Percentiles rank a stretch among this genome's conserved stretches.
Evolutionary conservation across 192 early-diverging fungal genomes (phyloP).

Genomic region (Coemansia sp.): DNA sequence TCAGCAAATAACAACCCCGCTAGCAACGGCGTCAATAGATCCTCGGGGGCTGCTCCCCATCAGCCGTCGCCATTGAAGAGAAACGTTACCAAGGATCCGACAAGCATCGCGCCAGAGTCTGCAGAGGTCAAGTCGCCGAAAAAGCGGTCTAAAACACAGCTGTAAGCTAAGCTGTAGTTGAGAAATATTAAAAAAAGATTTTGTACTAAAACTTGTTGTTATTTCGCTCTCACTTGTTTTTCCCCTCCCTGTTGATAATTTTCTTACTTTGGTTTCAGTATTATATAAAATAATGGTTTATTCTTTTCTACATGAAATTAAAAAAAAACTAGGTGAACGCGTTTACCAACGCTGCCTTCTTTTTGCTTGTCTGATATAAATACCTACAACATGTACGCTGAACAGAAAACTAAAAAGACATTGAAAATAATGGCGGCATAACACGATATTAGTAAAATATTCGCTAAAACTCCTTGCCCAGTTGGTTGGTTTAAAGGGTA

Average conservation of each 20-base stretch:
- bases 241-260: too few relatives aligned
- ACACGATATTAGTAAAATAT: too few relatives aligned
- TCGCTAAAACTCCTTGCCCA: too few relatives aligned
- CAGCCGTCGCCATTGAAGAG: slow-evolving; percentile 50
- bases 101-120: not conserved
- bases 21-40: not conserved
- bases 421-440: too few relatives aligned
- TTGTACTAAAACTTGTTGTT: not conserved
- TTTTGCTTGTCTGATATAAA: too few relatives aligned
- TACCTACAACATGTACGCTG: too few relatives aligned
- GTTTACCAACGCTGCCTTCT: too few relatives aligned
- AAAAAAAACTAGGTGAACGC: slow-evolving; percentile 3
- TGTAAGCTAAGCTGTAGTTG: not conserved
- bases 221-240: not conserved
- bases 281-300: too few relatives aligned
- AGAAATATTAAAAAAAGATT: not conserved
- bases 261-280: too few relatives aligned
- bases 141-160: not conserved
- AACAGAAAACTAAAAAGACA: too few relatives aligned
- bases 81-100: not conserved
- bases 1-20: slow-evolving; percentile 6
- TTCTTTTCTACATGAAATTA: not conserved
- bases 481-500: too few relatives aligned
- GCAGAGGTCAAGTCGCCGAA: not conserved
- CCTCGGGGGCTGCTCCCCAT: slow-evolving; percentile 20